Base-by-base conservation (phyloP, 2,329 filamentous ascomycete species). In the Neonectria faginata region DNA sequence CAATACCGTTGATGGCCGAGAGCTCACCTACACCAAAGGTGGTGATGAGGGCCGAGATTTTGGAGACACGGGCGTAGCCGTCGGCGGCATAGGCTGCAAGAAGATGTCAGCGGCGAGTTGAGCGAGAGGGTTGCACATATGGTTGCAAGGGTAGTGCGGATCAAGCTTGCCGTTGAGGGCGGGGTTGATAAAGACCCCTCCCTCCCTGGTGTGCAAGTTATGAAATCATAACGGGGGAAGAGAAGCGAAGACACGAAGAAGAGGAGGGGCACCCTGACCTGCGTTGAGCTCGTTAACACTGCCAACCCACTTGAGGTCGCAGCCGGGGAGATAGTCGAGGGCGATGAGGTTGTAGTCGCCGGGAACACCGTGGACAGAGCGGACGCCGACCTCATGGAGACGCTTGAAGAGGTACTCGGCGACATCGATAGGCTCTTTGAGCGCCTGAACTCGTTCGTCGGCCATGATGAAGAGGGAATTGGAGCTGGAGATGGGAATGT, bases 21-120 rank as follows among this genome's bases (percentile, higher is more conserved):
- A 91, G 84, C 75, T 91, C 89, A 57, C 88, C 91, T 5, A 93
- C 91, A 57, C 91, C 92, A 67, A 93, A 93, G 1, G 91, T 93
- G 44, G 91, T 94, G 69, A 94, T 79, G 52, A 94, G 79, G 31
- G 91, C 91, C 5, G 86, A 85, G 36, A 93, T 88, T 47, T 90
- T 89, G 61, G 91, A 91, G 64, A 92, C 85, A 67, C 91, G 86
- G 60, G 91, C 91, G 75, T 94, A 94, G 25, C 91, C 92, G 79
- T 94, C 92, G n/a, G 92, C 90, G 29, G 91, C 91, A 73, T 94
- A 94, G 18, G 89, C 90, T 87, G 73, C 27, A 25, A 33, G 27
- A 55, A 41, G 41, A 44, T 52, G 63, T 72, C 61, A 64, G 70
- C 69, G 53, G 60, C 50, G 55, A 73, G 31, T 22, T 51, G 47